Conservation (phyloP, 1,284 basidiomycete species). For the Cutaneotrichosporon spelunceum region DNA sequence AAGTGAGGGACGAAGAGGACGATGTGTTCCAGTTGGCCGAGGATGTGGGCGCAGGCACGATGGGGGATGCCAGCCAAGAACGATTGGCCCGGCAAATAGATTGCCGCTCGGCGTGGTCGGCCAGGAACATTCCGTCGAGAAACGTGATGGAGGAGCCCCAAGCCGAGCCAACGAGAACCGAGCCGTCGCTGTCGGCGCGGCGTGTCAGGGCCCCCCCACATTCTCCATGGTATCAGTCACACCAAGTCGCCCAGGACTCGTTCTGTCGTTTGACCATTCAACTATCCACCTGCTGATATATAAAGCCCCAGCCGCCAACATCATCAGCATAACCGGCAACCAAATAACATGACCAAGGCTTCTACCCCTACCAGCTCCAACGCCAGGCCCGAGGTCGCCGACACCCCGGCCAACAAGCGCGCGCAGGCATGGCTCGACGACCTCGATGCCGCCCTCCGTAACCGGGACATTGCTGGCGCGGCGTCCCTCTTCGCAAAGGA, state of each 20-base stretch:
- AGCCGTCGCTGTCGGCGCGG: too few species aligned
- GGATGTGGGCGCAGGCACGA: too few species aligned
- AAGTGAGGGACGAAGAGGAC: too few species aligned
- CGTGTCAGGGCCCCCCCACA: too few species aligned
- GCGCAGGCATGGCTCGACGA: constrained; percentile 18
- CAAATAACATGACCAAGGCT: constrained; percentile 14
- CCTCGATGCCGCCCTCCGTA: constrained; percentile 16
- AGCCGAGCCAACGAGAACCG: too few species aligned
- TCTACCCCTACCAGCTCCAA: neutral
- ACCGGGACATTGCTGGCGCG: constrained; percentile 79
- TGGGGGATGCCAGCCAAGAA: too few species aligned
- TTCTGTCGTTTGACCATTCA: neutral
- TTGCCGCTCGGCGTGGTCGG: too few species aligned
- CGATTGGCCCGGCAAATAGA: too few species aligned
- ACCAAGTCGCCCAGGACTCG: neutral
- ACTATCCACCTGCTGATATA: neutral
- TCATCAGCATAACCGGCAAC: neutral
- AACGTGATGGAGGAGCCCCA: too few species aligned
- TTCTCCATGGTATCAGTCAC: neutral
- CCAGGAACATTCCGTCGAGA: too few species aligned
- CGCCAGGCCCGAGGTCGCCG: neutral
- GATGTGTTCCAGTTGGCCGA: too few species aligned
- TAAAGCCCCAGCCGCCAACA: neutral
- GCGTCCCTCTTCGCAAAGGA: constrained; percentile 70
- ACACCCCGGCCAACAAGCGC: constrained; percentile 8